Evolutionary conservation across 305 asterid species (phyloP).

Genomic region (Andrographis paniculata): DNA sequence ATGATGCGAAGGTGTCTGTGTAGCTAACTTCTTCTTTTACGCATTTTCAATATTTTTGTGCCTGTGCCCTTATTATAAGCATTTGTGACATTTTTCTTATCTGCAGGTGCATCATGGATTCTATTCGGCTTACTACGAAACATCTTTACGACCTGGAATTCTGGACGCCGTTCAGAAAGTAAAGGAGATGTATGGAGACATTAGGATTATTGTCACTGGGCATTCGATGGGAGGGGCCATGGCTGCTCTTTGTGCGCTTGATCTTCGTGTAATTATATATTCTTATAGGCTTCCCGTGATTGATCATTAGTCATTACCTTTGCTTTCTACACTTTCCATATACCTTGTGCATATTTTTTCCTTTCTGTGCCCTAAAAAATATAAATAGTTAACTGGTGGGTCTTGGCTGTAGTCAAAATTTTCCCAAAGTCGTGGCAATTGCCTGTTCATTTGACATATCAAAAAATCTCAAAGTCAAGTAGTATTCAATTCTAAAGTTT

Average conservation of each 20-base stretch:
- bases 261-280: slow-evolving; percentile 53
- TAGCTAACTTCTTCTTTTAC: not conserved
- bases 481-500: no score
- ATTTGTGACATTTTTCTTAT: slow-evolving; percentile 9
- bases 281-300: not conserved
- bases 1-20: slow-evolving; percentile 42
- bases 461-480: not conserved
- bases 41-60: slow-evolving; percentile 3
- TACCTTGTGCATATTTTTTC: not conserved
- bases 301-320: no score
- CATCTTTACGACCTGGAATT: slow-evolving; percentile 77
- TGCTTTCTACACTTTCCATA: not conserved
- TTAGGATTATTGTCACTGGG: slow-evolving; percentile 69
- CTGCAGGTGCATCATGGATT: slow-evolving; percentile 97
- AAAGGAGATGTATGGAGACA: slow-evolving; percentile 54
- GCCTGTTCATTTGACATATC: not conserved
- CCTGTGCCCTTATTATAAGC: slow-evolving; percentile 3
- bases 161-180: slow-evolving; percentile 46
- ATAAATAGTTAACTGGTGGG: not conserved
- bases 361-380: not conserved
- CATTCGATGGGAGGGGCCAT: slow-evolving; percentile 99
- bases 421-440: not conserved
- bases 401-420: not conserved
- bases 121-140: slow-evolving; percentile 82
- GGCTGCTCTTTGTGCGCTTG: slow-evolving; percentile 92